Conservation (phyloP, 148 eudicot genomes). For the Arctostaphylos glauca region DNA sequence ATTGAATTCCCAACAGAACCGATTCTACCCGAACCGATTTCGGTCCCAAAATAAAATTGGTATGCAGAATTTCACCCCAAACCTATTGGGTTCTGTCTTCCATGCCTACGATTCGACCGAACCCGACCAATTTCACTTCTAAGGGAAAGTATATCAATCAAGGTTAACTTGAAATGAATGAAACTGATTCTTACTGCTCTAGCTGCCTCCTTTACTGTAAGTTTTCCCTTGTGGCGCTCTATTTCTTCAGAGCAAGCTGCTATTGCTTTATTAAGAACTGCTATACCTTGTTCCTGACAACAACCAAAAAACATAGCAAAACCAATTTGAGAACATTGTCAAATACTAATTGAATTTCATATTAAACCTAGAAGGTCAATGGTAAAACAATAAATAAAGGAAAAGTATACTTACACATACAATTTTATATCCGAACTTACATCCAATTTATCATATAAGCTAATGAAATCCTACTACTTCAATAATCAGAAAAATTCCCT, state of each 20-base stretch:
- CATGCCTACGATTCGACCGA: no score
- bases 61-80: no score
- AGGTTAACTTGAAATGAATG: not conserved
- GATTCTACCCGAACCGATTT: no score
- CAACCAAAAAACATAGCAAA: not conserved
- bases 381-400: not conserved
- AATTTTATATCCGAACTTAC: no score
- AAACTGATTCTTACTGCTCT: slow-evolving; percentile 61
- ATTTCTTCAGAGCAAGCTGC: slow-evolving; percentile 71
- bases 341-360: not conserved
- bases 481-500: no score
- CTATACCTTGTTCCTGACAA: slow-evolving; percentile 86
- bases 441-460: no score
- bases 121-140: no score
- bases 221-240: slow-evolving; percentile 83
- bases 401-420: no score
- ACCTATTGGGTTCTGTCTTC: no score
- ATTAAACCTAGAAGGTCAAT: not conserved
- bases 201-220: slow-evolving; percentile 81
- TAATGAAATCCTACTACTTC: no score
- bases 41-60: no score
- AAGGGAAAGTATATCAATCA: not conserved
- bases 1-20: no score
- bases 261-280: slow-evolving; percentile 73
- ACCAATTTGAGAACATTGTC: not conserved